Evolutionary conservation across 495 filamentous ascomycete genomes (phyloP).

Genomic region (Chaetomidium leptoderma): DNA sequence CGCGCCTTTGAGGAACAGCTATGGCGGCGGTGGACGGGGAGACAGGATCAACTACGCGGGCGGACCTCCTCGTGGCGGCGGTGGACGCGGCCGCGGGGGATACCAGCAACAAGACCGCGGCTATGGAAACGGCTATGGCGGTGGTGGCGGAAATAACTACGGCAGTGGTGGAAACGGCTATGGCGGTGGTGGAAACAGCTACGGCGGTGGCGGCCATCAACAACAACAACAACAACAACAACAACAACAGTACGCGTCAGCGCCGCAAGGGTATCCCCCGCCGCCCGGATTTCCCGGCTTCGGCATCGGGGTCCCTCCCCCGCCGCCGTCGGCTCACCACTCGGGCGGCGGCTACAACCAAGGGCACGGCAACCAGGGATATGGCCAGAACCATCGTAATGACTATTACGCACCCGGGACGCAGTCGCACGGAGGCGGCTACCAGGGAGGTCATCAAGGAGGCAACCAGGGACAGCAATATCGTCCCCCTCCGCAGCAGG

Average conservation of each 20-base stretch:
- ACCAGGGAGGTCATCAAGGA: slow-evolving; percentile 20
- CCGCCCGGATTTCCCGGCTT: slow-evolving; percentile 19
- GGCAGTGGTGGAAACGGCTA: slow-evolving; percentile 30
- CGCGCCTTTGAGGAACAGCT: slow-evolving; percentile 34
- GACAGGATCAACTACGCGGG: slow-evolving; percentile 43
- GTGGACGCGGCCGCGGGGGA: slow-evolving; percentile 19
- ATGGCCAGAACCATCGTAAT: slow-evolving; percentile 15
- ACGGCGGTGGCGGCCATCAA: slow-evolving; percentile 25
- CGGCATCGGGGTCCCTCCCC: slow-evolving; percentile 12
- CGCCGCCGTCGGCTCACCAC: slow-evolving; percentile 10
- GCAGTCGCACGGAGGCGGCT: slow-evolving; percentile 18
- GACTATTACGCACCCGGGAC: slow-evolving; percentile 7
- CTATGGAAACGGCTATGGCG: slow-evolving; percentile 21
- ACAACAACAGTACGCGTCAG: slow-evolving; percentile 8
- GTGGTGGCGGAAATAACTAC: slow-evolving; percentile 26
- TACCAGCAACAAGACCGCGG: slow-evolving; percentile 23
- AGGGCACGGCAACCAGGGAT: slow-evolving; percentile 7
- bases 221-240: too few species aligned
- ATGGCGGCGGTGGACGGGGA: slow-evolving; percentile 33
- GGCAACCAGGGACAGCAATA: slow-evolving; percentile 19
- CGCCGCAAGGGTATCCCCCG: slow-evolving; percentile 10
- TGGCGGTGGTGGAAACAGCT: slow-evolving; percentile 29
- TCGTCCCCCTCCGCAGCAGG: not conserved
- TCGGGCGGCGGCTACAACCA: slow-evolving; percentile 1
- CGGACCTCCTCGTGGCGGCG: slow-evolving; percentile 13